Percentiles rank a stretch among this genome's conserved stretches.
Evolutionary conservation across 2,329 filamentous ascomycete genomes (phyloP).

Genomic region (Aureobasidium namibiae): DNA sequence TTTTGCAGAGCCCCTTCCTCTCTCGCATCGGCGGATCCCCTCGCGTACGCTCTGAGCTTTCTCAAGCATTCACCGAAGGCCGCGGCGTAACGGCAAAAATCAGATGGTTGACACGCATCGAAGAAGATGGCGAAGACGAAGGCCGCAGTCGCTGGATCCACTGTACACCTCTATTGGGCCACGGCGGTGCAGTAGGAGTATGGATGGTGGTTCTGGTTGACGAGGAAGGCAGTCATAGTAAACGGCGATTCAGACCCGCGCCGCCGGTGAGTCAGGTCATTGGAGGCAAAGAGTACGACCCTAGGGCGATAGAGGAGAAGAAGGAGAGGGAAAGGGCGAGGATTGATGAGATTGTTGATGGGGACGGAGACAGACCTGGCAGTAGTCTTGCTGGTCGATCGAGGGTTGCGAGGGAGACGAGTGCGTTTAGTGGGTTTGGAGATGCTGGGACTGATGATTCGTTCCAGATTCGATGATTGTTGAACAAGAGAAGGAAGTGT

Average conservation of each 20-base stretch:
- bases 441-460: not conserved
- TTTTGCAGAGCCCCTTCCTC: conserved; percentile 43
- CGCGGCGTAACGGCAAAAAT: conserved; percentile 37
- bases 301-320: not conserved
- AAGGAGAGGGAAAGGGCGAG: not conserved
- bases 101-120: conserved; percentile 32
- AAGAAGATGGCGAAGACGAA: conserved; percentile 35
- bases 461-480: not conserved
- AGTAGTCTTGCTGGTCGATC: not conserved
- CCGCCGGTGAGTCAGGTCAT: conserved; percentile 28
- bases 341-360: not conserved
- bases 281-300: conserved; percentile 27
- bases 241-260: conserved; percentile 26
- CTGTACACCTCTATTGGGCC: conserved; percentile 62
- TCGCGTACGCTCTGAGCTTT: conserved; percentile 30
- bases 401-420: not conserved
- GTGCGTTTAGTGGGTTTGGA: not conserved
- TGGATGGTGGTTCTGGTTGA: conserved; percentile 74
- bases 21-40: conserved; percentile 34
- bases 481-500: not conserved
- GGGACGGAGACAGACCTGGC: not conserved
- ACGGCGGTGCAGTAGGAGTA: conserved; percentile 60
- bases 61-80: conserved; percentile 31
- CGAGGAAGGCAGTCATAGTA: conserved; percentile 33
- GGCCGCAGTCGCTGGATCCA: conserved; percentile 68